Conservation (phyloP, 768 basidiomycete species). For the Pleurotus ostreatus region DNA sequence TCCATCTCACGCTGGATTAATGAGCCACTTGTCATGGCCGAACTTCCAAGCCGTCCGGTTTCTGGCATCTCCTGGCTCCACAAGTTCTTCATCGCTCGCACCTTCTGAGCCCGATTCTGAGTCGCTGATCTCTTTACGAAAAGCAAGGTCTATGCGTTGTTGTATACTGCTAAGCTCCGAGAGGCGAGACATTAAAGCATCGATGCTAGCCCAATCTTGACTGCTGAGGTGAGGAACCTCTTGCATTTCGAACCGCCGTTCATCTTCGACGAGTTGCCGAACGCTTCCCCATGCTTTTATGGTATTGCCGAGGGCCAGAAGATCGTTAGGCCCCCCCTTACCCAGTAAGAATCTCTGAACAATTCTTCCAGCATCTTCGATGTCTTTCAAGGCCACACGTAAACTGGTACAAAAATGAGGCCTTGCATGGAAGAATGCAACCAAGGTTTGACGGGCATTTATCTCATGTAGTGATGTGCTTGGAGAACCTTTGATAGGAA, state of each 20-base stretch:
- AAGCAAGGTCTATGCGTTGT: slow-evolving; percentile 47
- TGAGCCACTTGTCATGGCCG: slow-evolving; percentile 45
- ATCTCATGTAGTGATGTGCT: slow-evolving; percentile 76
- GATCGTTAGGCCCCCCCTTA: slow-evolving; percentile 61
- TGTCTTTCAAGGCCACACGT: slow-evolving; percentile 43
- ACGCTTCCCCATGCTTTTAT: slow-evolving; percentile 59
- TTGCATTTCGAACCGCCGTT: slow-evolving; percentile 46
- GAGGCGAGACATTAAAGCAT: slow-evolving; percentile 51
- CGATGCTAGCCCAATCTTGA: slow-evolving; percentile 53
- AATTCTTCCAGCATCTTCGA: slow-evolving; percentile 71
- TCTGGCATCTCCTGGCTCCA: not conserved
- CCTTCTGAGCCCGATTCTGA: not conserved
- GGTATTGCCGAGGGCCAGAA: slow-evolving; percentile 59
- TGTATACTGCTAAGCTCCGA: slow-evolving; percentile 48
- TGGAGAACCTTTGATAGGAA: slow-evolving; percentile 66
- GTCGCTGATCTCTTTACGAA: slow-evolving; percentile 23
- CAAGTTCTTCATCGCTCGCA: not conserved
- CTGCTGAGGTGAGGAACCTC: slow-evolving; percentile 25
- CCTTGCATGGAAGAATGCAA: slow-evolving; percentile 61
- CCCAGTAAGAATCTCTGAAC: slow-evolving; percentile 74
- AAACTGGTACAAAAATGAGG: slow-evolving; percentile 67
- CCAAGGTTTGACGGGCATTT: slow-evolving; percentile 68
- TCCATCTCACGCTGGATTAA: slow-evolving; percentile 59
- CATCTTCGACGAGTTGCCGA: slow-evolving; percentile 45
- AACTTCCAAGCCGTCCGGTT: slow-evolving; percentile 19